Evolutionary conservation across 2,329 filamentous ascomycete species (phyloP).

Genomic region (Penicillium sp.): DNA sequence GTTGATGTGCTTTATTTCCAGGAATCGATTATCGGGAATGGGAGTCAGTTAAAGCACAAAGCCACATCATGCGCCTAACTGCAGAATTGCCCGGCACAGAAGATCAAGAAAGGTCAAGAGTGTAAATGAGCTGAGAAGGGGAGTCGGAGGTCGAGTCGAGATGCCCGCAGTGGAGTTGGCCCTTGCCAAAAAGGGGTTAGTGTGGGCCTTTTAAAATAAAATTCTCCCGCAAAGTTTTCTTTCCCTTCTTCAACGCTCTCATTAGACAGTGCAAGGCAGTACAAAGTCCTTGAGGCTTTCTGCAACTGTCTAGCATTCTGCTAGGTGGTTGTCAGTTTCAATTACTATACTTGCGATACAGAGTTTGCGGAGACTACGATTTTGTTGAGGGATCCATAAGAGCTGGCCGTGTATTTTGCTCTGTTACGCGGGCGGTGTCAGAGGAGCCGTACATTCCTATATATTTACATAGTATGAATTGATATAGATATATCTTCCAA

Average conservation of each 20-base stretch:
- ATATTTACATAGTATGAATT: neutral
- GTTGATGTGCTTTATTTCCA: neutral
- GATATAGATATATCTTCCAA: neutral
- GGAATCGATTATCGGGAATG: conserved; percentile 7
- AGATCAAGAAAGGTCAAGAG: neutral
- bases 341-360: conserved; percentile 63
- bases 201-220: conserved; percentile 15
- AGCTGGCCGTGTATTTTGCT: conserved; percentile 63
- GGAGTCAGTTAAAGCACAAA: conserved; percentile 7
- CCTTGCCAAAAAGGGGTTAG: conserved; percentile 28
- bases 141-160: conserved; percentile 6
- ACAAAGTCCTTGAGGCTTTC: conserved; percentile 46
- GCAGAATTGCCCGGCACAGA: conserved; percentile 8
- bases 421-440: conserved; percentile 77
- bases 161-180: conserved; percentile 13
- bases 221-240: conserved; percentile 16
- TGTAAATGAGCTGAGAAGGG: neutral
- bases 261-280: conserved; percentile 79
- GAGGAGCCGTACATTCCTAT: conserved; percentile 65
- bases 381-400: conserved; percentile 59
- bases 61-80: conserved; percentile 13
- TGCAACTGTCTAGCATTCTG: conserved; percentile 65
- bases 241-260: conserved; percentile 58
- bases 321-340: conserved; percentile 51
- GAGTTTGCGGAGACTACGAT: conserved; percentile 54